Conservation (phyloP, 163 green algal species). For the Prototheca wickerhamii region DNA sequence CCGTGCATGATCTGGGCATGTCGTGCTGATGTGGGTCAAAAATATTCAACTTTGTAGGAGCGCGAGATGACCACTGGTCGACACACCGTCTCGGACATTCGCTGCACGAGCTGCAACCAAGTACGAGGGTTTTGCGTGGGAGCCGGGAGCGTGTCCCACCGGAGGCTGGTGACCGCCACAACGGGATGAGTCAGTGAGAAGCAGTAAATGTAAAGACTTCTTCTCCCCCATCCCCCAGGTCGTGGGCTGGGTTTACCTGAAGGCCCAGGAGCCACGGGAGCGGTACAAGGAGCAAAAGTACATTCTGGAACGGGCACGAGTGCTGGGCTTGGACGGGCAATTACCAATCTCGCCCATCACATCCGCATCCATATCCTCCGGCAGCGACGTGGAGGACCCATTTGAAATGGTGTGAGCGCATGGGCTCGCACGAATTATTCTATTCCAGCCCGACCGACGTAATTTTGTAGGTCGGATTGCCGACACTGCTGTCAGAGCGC, state of each 20-base stretch:
- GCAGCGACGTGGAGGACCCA: not conserved
- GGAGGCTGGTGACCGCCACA: no score
- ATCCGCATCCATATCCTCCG: not conserved
- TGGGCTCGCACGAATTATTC: not conserved
- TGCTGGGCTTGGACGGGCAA: conserved; percentile 6
- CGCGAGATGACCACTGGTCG: conserved; percentile 15
- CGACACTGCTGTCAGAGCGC: no score
- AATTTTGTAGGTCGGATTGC: no score
- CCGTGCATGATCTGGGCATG: not conserved
- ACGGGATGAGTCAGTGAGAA: not conserved
- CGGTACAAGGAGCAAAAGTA: conserved; percentile 17
- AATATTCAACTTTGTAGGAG: conserved; percentile 4
- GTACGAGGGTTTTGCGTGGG: not conserved
- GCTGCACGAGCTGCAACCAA: conserved; percentile 7
- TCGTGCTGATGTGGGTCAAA: no score
- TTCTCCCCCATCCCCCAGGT: not conserved
- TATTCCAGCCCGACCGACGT: no score
- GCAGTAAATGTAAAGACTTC: not conserved
- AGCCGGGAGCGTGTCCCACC: no score
- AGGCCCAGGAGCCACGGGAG: conserved; percentile 10
- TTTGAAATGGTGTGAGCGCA: not conserved
- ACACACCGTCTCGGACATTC: conserved; percentile 11
- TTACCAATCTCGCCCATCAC: not conserved
- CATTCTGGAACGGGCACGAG: conserved; percentile 11
- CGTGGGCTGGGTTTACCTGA: conserved; percentile 12